Percentiles rank a stretch among this genome's conserved stretches.
These are phyloP conservation scores for Talaromyces funiculosus DNA, from an alignment of 2,329 filamentous ascomycete genomes.

Conservation along the genomic window DNA sequence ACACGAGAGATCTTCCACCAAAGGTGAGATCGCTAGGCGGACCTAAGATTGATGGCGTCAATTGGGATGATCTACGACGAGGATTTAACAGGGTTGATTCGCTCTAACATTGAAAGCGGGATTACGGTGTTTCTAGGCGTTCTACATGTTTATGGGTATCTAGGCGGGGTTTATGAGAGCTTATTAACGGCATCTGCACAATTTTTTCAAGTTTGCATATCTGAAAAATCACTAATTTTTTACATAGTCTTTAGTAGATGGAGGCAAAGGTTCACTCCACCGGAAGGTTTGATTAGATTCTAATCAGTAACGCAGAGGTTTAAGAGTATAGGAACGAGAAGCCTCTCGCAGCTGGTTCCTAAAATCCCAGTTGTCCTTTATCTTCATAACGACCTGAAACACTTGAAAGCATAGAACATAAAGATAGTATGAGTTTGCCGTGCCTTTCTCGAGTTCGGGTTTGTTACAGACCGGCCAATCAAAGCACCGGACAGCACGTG, in stretches of 20 bases:
- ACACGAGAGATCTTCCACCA: slow-evolving; percentile 29
- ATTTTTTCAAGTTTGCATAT: neutral
- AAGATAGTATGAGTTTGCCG: neutral
- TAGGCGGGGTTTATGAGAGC: neutral
- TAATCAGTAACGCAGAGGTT: neutral
- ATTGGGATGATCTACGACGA: slow-evolving; percentile 46
- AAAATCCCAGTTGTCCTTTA: neutral
- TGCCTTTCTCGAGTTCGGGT: neutral
- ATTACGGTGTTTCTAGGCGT: neutral
- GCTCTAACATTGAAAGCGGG: neutral
- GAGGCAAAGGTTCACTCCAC: neutral
- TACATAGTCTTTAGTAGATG: neutral
- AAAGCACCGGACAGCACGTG: neutral
- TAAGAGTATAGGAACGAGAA: neutral
- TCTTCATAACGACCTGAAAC: neutral
- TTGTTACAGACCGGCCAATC: neutral
- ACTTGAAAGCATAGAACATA: neutral
- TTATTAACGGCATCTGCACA: neutral
- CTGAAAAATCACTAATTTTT: neutral
- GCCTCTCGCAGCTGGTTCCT: neutral
- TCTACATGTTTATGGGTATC: neutral
- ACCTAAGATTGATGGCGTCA: slow-evolving; percentile 45
- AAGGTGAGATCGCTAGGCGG: slow-evolving; percentile 37
- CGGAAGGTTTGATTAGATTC: neutral
- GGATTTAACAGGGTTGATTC: slow-evolving; percentile 23